Evolutionary conservation across 2,329 filamentous ascomycete species (phyloP), one percentile per base, ranked within the genome.

Genomic region (Arachnomyces sp.): DNA sequence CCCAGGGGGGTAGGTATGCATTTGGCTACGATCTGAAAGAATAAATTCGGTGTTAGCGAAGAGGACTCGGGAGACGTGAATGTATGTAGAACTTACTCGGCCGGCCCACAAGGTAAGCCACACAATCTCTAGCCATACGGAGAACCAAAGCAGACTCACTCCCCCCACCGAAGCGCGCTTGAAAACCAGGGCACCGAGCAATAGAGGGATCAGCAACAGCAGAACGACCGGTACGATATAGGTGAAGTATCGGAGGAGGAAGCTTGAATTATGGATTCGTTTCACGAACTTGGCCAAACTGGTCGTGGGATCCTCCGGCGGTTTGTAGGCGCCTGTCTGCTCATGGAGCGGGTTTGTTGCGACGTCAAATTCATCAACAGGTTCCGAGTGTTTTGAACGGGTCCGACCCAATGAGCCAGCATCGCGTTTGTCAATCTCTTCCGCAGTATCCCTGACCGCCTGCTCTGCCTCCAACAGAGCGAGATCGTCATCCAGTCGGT

Each of bases 81-180:
- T 12, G 3, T 9, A 12, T 15, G 15, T 8, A 14, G 21, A 25
- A 60, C 63, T 54, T 57, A 72, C 67, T 54, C 78, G 64, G 39
- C 77, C 83, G 14, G 83, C 82, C 90, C 90, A 96, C 0, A 95
- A 71, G 0, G 87, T 87, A 47, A 90, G 72, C 90, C 90, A 96
- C 17, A 95, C 74, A 31, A 95, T 86, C 61, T 95, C 86, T 13
- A 95, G 73, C 90, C 90, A 96, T 46, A 95, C 87, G 21, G 85
- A 85, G 56, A 96, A 95, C 90, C 90, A 96, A 44, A 87, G 68
- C 33, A 95, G 68, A 46, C 78, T 57, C 0, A 95, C 87, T 14
- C 83, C 86, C 1, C 87, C 87, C 2, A 83, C 75, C 9, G 75
- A 78, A 2, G 82, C 69, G 36, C 73, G 48, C n/a, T 69, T 66